These are phyloP conservation scores for Albifimbria verrucaria DNA, from an alignment of 2,329 filamentous ascomycete species.

Conservation along the genomic window DNA sequence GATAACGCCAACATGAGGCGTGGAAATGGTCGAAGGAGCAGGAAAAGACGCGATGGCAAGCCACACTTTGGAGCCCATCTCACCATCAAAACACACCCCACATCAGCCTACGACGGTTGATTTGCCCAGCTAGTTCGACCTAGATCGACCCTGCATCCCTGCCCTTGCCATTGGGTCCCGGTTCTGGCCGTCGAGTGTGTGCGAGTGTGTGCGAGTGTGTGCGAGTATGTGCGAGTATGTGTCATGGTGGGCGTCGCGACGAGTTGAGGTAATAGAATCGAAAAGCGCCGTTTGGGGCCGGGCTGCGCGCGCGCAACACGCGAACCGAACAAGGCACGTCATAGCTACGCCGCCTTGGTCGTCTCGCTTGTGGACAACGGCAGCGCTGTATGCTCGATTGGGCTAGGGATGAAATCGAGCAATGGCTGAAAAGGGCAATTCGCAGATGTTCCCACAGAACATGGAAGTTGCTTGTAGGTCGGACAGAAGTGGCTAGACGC, in stretches of 20 bases:
- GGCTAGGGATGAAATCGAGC: too few relatives aligned
- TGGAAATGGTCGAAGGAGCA: too few relatives aligned
- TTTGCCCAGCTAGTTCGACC: not conserved
- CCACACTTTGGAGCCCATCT: not conserved
- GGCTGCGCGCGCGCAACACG: too few relatives aligned
- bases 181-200: not conserved
- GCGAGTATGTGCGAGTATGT: too few relatives aligned
- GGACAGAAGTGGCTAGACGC: not conserved
- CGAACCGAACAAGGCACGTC: too few relatives aligned
- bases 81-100: not conserved
- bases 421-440: not conserved
- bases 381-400: too few relatives aligned
- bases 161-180: not conserved
- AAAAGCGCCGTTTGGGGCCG: too few relatives aligned
- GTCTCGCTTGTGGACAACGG: too few relatives aligned
- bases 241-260: too few relatives aligned
- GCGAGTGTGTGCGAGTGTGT: too few relatives aligned
- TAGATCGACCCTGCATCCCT: constrained; percentile 7
- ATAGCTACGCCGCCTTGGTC: too few relatives aligned
- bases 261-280: not conserved
- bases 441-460: not conserved
- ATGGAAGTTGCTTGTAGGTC: not conserved
- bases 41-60: not conserved
- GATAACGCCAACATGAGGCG: not conserved
- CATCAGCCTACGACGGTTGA: not conserved